Conservation (phyloP, 129 eudicot genomes). For the Arctium minus region DNA sequence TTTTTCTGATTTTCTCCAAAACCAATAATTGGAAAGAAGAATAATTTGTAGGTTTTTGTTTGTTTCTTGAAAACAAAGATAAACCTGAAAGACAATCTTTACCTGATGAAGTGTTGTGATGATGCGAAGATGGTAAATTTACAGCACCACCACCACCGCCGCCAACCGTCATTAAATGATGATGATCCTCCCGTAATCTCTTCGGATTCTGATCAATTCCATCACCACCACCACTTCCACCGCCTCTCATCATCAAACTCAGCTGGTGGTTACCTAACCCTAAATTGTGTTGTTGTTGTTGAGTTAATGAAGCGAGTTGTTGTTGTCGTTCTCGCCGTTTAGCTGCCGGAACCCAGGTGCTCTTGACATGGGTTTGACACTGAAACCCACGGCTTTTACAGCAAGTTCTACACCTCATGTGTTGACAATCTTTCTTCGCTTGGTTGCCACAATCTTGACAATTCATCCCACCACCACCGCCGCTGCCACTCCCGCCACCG, state of each 20-base stretch:
- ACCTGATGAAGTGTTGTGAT: constrained; percentile 34
- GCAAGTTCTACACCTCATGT: constrained; percentile 81
- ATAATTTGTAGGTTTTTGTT: constrained; percentile 28
- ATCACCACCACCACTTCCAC: constrained; percentile 1
- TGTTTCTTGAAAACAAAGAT: constrained; percentile 16
- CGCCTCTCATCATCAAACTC: constrained; percentile 43
- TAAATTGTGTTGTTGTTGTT: constrained; percentile 25
- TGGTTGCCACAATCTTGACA: constrained; percentile 95
- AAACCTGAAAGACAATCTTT: constrained; percentile 4
- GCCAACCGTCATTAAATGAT: constrained; percentile 8
- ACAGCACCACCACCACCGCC: not conserved
- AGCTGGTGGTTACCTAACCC: constrained; percentile 33
- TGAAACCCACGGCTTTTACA: constrained; percentile 79
- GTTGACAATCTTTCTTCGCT: constrained; percentile 70
- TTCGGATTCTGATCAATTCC: constrained; percentile 38
- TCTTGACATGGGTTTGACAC: constrained; percentile 77
- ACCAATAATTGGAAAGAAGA: constrained; percentile 25
- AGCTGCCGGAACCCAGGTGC: constrained; percentile 95
- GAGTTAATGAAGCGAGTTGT: constrained; percentile 30
- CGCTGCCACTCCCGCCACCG: constrained; percentile 25
- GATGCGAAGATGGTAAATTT: constrained; percentile 21
- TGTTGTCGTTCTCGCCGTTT: constrained; percentile 76
- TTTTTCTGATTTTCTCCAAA: not conserved
- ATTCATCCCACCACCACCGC: constrained; percentile 36
- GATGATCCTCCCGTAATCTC: constrained; percentile 45